Percentiles rank a stretch among this genome's conserved stretches.
These are phyloP conservation scores for Mortierella sp. DNA, from an alignment of 371 early-diverging fungal genomes.

Conservation along the genomic window DNA sequence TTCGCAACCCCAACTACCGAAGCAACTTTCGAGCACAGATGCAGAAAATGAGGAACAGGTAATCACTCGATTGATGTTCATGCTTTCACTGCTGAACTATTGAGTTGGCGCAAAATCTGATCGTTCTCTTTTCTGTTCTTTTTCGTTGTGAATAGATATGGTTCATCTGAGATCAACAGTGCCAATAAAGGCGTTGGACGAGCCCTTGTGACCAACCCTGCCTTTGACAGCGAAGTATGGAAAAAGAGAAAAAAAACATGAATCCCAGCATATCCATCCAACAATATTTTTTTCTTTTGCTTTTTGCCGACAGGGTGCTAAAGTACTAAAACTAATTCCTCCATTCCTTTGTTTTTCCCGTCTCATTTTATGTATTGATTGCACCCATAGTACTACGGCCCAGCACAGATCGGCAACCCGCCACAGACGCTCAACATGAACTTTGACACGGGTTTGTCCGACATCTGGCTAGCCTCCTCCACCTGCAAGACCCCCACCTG, in stretches of 20 bases:
- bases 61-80: too few relatives aligned
- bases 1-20: background rate
- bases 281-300: background rate
- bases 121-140: background rate
- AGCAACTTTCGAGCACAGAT: background rate
- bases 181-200: background rate
- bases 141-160: background rate
- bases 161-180: background rate
- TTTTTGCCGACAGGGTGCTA: constrained; percentile 1
- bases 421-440: constrained; percentile 68
- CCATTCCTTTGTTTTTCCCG: too few relatives aligned
- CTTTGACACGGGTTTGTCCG: constrained; percentile 81
- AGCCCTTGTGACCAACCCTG: background rate
- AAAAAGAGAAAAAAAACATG: background rate
- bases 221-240: background rate
- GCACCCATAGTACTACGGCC: constrained; percentile 68
- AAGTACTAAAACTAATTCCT: too few relatives aligned
- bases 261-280: background rate
- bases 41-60: constrained; percentile 4
- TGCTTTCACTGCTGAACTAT: too few relatives aligned
- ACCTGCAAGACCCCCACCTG: background rate
- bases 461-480: constrained; percentile 66
- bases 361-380: too few relatives aligned
- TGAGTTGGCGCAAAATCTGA: too few relatives aligned
- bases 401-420: constrained; percentile 72